Evolutionary conservation across 805 yeast genomes (phyloP).

Genomic region (Wickerhamomyces chaumierensis): DNA sequence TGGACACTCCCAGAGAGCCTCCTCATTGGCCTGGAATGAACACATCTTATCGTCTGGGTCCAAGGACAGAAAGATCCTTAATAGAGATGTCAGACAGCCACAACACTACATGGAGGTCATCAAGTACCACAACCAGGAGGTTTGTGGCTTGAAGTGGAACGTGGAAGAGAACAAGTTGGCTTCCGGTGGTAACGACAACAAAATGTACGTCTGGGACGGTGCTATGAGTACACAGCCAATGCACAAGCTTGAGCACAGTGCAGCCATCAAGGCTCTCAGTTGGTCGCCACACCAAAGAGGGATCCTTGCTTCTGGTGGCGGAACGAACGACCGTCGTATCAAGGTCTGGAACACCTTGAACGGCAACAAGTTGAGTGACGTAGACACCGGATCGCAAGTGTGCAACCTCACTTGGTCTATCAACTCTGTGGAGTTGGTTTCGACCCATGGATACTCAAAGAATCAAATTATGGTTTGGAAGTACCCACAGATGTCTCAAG

Average conservation of each 20-base stretch:
- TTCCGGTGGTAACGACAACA: conserved; percentile 92
- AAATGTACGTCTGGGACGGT: conserved; percentile 82
- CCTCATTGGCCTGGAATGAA: conserved; percentile 89
- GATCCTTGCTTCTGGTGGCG: conserved; percentile 90
- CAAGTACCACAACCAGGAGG: conserved; percentile 80
- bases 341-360: conserved; percentile 87
- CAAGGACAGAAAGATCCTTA: conserved; percentile 72
- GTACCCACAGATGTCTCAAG: conserved; percentile 81
- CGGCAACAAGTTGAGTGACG: conserved; percentile 61
- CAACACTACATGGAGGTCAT: conserved; percentile 69
- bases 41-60: conserved; percentile 83
- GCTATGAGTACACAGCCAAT: conserved; percentile 45
- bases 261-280: conserved; percentile 93
- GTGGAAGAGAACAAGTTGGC: conserved; percentile 84
- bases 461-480: conserved; percentile 93
- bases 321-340: conserved; percentile 84
- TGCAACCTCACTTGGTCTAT: conserved; percentile 91
- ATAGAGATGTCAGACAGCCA: conserved; percentile 84
- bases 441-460: conserved; percentile 89
- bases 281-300: conserved; percentile 99
- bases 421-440: conserved; percentile 83
- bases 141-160: conserved; percentile 94
- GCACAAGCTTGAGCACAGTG: conserved; percentile 74
- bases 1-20: conserved; percentile 79
- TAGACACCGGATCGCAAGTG: conserved; percentile 94